phyloP scores from a whole-genome alignment of 2,329 filamentous ascomycete species.

The Drechslera avenae region DNA sequence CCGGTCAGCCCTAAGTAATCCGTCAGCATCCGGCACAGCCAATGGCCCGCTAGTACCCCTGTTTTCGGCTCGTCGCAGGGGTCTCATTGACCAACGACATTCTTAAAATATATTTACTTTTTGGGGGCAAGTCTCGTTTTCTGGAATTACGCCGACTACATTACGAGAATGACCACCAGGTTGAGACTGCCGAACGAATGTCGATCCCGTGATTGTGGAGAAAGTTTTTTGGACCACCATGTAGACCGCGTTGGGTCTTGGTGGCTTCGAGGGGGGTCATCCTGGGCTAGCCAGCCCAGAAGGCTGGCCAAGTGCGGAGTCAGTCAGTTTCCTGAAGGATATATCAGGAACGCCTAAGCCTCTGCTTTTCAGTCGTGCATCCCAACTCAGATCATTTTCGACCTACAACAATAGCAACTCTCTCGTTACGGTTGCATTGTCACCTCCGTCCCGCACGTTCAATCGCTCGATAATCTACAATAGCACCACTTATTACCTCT shows the following conservation, averaged over 20 bases:
- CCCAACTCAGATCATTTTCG: background rate
- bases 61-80: conserved; percentile 21
- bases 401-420: conserved; percentile 36
- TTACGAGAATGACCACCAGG: conserved; percentile 23
- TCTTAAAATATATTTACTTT: conserved; percentile 20
- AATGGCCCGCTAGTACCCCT: conserved; percentile 15
- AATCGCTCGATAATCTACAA: conserved; percentile 19
- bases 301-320: conserved; percentile 29
- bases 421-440: conserved; percentile 48
- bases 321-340: conserved; percentile 20
- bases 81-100: conserved; percentile 19
- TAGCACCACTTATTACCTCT: conserved; percentile 16
- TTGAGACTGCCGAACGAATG: conserved; percentile 14
- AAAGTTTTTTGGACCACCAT: conserved; percentile 20
- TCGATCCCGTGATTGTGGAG: conserved; percentile 15
- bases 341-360: conserved; percentile 34
- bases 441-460: conserved; percentile 33
- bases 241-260: conserved; percentile 35
- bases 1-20: conserved; percentile 25
- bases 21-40: conserved; percentile 5
- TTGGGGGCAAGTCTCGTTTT: conserved; percentile 18
- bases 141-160: conserved; percentile 20
- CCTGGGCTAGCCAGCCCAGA: conserved; percentile 20
- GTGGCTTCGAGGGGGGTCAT: conserved; percentile 32
- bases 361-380: conserved; percentile 3